phyloP scores from a whole-genome alignment of 1,284 basidiomycete species.

The Tilletiaria anomala region DNA sequence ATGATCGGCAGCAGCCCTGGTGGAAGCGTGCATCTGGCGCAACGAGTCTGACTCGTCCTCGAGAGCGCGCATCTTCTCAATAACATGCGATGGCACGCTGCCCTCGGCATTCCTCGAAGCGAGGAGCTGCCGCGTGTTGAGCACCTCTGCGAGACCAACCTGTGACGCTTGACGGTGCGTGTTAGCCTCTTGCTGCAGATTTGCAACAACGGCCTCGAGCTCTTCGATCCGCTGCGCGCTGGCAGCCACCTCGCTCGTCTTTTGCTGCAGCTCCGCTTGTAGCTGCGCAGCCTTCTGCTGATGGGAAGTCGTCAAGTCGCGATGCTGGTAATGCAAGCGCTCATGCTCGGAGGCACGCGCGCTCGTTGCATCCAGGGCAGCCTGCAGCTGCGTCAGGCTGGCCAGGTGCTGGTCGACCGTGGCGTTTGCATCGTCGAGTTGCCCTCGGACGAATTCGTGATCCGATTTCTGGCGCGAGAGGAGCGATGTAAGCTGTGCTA shows the following conservation, averaged over 20 bases:
- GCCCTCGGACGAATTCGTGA: constrained; percentile 50
- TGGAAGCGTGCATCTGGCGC: constrained; percentile 29
- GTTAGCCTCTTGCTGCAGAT: constrained; percentile 41
- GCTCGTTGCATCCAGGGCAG: constrained; percentile 60
- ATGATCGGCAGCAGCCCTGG: constrained; percentile 38
- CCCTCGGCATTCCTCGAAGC: constrained; percentile 1
- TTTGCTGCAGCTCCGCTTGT: constrained; percentile 59
- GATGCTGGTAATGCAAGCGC: constrained; percentile 47
- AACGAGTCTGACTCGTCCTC: constrained; percentile 29
- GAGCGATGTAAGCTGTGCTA: constrained; percentile 60
- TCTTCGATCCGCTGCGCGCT: constrained; percentile 49
- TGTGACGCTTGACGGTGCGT: constrained; percentile 28
- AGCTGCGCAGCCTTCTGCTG: constrained; percentile 56
- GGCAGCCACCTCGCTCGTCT: constrained; percentile 14
- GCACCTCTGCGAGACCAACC: constrained; percentile 24
- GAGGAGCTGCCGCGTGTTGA: constrained; percentile 11
- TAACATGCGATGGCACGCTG: constrained; percentile 18
- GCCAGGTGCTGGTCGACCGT: constrained; percentile 65
- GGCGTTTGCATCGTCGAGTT: constrained; percentile 51
- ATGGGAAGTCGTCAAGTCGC: constrained; percentile 25
- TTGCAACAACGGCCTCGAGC: constrained; percentile 55
- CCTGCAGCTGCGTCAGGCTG: constrained; percentile 65
- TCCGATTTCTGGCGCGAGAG: constrained; percentile 69
- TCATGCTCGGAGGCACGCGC: constrained; percentile 70
- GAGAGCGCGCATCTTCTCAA: constrained; percentile 28